phyloP scores from a whole-genome alignment of 202 grass and related monocot species.

The Hordeum pubiflorum region DNA sequence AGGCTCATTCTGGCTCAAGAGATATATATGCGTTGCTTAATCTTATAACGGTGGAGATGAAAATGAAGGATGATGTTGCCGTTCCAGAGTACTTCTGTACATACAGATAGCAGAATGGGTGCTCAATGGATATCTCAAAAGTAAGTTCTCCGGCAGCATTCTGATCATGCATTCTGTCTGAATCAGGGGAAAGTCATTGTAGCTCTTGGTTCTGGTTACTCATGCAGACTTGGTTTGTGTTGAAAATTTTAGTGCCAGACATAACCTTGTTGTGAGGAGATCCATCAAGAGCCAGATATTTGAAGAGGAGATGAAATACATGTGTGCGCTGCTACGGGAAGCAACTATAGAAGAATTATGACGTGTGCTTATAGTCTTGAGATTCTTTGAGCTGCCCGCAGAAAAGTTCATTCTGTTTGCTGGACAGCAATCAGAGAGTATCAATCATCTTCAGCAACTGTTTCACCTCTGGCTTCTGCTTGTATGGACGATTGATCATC shows the following conservation, averaged over 20 bases:
- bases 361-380: background rate
- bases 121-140: background rate
- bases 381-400: background rate
- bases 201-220: too few relatives aligned
- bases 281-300: background rate
- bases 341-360: background rate
- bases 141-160: background rate
- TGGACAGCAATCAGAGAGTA: background rate
- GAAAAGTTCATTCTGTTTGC: background rate
- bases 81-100: background rate
- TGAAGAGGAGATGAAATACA: background rate
- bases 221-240: background rate
- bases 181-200: too few relatives aligned
- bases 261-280: background rate
- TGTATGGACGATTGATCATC: background rate
- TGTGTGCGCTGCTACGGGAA: background rate
- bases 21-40: constrained; percentile 13
- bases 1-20: constrained; percentile 4
- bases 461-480: background rate
- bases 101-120: background rate
- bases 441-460: background rate
- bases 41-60: constrained; percentile 8
- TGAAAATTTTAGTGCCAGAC: background rate
- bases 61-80: background rate
- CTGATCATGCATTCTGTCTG: background rate